These are phyloP conservation scores for Trichophaea hybrida DNA, from an alignment of 2,329 filamentous ascomycete genomes.

Conservation along the genomic window DNA sequence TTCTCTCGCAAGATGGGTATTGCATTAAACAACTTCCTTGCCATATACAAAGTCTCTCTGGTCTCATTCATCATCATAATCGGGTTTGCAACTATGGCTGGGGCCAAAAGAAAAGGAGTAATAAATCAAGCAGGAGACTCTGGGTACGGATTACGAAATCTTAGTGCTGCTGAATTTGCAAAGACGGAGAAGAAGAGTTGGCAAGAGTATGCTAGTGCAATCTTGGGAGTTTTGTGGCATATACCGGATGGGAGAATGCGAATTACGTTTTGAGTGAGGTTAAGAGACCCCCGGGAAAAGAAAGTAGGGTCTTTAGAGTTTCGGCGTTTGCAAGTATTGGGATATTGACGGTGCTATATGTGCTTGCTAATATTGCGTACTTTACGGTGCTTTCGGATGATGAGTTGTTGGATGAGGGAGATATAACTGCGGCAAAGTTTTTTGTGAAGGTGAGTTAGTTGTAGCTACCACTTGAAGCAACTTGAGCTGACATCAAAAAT, in stretches of 20 bases:
- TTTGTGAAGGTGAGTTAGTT: conserved; percentile 21
- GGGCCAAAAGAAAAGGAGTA: not conserved
- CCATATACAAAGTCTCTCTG: conserved; percentile 31
- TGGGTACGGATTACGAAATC: conserved; percentile 7
- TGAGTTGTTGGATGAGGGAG: conserved; percentile 24
- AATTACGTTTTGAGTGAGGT: conserved; percentile 33
- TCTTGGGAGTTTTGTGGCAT: conserved; percentile 32
- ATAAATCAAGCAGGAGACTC: conserved; percentile 10
- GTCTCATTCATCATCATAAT: conserved; percentile 29
- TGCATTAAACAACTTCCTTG: conserved; percentile 31
- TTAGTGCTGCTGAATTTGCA: not conserved
- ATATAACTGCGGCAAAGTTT: conserved; percentile 28
- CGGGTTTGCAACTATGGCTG: conserved; percentile 29
- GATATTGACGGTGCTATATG: conserved; percentile 30
- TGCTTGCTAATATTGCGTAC: conserved; percentile 32
- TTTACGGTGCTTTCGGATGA: conserved; percentile 22
- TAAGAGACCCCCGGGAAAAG: conserved; percentile 21
- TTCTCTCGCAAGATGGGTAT: conserved; percentile 30
- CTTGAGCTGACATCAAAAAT: no score
- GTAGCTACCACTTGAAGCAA: no score
- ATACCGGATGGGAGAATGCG: conserved; percentile 33
- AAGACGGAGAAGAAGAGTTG: not conserved
- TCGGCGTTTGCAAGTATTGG: conserved; percentile 30
- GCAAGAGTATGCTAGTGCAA: conserved; percentile 28
- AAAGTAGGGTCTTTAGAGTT: conserved; percentile 29